These are phyloP conservation scores for Hypomyces perniciosus DNA, from an alignment of 2,329 filamentous ascomycete genomes.

Conservation along the genomic window DNA sequence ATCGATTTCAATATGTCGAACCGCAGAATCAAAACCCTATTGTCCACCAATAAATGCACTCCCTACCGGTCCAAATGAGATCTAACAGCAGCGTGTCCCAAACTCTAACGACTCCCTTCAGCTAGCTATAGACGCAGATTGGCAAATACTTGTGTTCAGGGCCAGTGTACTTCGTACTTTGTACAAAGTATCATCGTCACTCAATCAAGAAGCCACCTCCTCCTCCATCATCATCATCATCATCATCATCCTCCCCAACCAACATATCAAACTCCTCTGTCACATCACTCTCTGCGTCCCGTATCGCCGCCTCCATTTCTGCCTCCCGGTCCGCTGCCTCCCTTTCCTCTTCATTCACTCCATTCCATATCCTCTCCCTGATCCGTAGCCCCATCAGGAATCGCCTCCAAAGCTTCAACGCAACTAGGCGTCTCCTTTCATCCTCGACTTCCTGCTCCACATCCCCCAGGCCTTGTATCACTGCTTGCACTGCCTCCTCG, in stretches of 20 bases:
- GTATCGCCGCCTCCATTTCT: constrained; percentile 30
- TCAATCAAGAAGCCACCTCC: constrained; percentile 42
- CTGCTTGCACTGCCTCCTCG: constrained; percentile 63
- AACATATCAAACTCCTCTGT: constrained; percentile 40
- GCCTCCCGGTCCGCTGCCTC: constrained; percentile 31
- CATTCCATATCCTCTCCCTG: constrained; percentile 62
- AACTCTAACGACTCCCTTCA: no score
- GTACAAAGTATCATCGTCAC: constrained; percentile 14
- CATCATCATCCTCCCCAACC: constrained; percentile 34
- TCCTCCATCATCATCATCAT: constrained; percentile 36
- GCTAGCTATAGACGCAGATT: no score
- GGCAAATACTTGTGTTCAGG: no score
- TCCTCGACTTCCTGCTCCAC: constrained; percentile 58
- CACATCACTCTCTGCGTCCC: constrained; percentile 34
- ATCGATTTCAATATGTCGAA: no score
- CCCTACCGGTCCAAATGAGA: no score
- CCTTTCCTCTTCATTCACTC: constrained; percentile 44
- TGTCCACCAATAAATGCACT: no score
- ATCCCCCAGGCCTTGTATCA: constrained; percentile 62
- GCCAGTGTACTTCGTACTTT: not conserved
- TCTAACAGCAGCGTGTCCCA: no score
- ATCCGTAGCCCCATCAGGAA: constrained; percentile 75
- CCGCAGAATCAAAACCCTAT: no score
- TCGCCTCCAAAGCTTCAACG: constrained; percentile 59
- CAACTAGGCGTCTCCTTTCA: constrained; percentile 66